Evolutionary conservation across 1,284 basidiomycete species (phyloP), one percentile per base, ranked within the genome.

Genomic region (Pseudozyma flocculosa): DNA sequence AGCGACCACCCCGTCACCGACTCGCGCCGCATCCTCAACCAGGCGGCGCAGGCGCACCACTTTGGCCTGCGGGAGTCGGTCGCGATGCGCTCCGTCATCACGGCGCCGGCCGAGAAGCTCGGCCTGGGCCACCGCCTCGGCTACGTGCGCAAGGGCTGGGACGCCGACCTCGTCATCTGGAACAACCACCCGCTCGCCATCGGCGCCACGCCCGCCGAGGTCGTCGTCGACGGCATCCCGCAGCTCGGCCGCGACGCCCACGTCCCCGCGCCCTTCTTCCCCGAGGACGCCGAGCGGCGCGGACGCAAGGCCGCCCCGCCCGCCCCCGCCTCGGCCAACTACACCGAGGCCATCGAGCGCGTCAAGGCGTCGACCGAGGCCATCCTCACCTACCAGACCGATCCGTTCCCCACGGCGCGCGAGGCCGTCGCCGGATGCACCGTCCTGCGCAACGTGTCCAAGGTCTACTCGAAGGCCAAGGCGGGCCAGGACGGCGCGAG

Each of bases 41-140:
- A 95, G 78, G 91, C 92, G 0, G 88, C 90, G 51, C 89, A 92
- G 76, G 90, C 88, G 1, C 86, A 92, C 71, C 88, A 88, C 74
- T 93, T 80, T 55, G 82, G 82, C 11, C 68, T 83, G 21, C 41
- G 21, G 13, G 61, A 85, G 65, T 85, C 86, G 11, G 79, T 88
- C 36, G 77, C 83, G 5, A 78, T 92, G 11, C 82, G 86, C 3
- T 82, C 88, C 2, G 87, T 94, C 17, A 94, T 86, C 0, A 85
- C 87, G 1, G 87, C 86, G 13, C 86, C 92, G 1, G 90, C 92
- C 1, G 83, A 82, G 36, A 83, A 87, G 2, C 81, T 90, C 55
- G 92, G 91, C 1, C 80, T 88, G 52, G 87, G 86, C 53, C 90
- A 95, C 76, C 83, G 92, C 26, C 81, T 95, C 48, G 92, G 92